Percentiles rank a stretch among this genome's conserved stretches.
Evolutionary conservation across 306 rosid genomes (phyloP).

Genomic region (Urtica urens): DNA sequence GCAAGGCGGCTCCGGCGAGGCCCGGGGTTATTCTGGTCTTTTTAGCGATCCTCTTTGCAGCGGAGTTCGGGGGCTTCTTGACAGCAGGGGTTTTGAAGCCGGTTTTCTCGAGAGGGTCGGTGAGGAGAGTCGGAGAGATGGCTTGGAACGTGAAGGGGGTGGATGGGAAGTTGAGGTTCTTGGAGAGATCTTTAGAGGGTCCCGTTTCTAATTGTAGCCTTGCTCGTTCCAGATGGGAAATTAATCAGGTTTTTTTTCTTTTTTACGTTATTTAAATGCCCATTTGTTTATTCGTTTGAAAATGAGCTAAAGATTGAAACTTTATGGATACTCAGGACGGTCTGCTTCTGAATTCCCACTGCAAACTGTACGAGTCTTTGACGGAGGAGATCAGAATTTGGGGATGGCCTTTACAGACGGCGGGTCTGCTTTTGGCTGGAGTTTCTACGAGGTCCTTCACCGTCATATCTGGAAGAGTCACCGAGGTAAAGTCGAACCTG

Average conservation of each 20-base stretch:
- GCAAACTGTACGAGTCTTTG: slow-evolving; percentile 62
- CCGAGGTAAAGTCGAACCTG: slow-evolving; percentile 57
- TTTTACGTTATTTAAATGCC: background rate
- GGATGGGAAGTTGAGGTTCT: slow-evolving; percentile 50
- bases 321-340: slow-evolving; percentile 50
- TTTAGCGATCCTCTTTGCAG: slow-evolving; percentile 21
- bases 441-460: slow-evolving; percentile 48
- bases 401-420: slow-evolving; percentile 98
- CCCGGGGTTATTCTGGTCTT: slow-evolving; percentile 15
- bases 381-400: slow-evolving; percentile 59
- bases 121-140: slow-evolving; percentile 39
- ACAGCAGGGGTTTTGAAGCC: slow-evolving; percentile 29
- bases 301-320: background rate
- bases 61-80: slow-evolving; percentile 23
- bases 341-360: slow-evolving; percentile 49
- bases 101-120: slow-evolving; percentile 27
- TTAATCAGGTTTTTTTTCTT: slow-evolving; percentile 42
- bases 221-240: slow-evolving; percentile 39
- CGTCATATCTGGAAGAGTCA: slow-evolving; percentile 68
- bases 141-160: slow-evolving; percentile 30
- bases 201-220: slow-evolving; percentile 54
- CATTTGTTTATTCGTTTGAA: background rate
- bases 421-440: slow-evolving; percentile 61
- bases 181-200: slow-evolving; percentile 48
- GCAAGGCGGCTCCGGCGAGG: background rate